phyloP scores from a whole-genome alignment of 2,329 filamentous ascomycete genomes.

The Mollisiaceae sp. region DNA sequence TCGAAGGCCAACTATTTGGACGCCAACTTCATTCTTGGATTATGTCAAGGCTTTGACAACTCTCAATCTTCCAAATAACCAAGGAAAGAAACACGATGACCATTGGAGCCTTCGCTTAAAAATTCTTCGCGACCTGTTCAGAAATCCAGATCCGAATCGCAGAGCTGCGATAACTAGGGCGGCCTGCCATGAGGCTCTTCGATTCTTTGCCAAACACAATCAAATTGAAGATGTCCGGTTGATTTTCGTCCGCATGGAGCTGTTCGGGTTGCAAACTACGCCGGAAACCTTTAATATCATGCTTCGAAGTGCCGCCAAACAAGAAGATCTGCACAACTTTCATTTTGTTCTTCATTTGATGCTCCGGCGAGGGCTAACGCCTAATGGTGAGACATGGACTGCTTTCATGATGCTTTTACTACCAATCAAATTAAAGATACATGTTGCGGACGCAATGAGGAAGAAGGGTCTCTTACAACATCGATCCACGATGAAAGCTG shows the following conservation, averaged over 20 bases:
- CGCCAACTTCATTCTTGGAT: constrained; percentile 45
- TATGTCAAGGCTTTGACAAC: constrained; percentile 47
- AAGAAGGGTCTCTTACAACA: constrained; percentile 32
- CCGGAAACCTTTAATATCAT: constrained; percentile 52
- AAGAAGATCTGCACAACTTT: constrained; percentile 47
- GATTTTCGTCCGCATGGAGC: constrained; percentile 45
- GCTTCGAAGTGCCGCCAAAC: constrained; percentile 45
- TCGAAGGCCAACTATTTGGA: constrained; percentile 36
- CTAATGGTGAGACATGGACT: constrained; percentile 50
- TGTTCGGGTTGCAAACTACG: constrained; percentile 41
- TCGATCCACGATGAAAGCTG: constrained; percentile 20
- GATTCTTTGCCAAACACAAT: constrained; percentile 45
- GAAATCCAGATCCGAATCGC: constrained; percentile 38
- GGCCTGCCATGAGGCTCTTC: constrained; percentile 48
- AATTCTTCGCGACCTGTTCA: constrained; percentile 43
- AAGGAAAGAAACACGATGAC: constrained; percentile 20
- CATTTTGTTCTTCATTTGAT: constrained; percentile 46
- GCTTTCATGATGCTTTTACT: constrained; percentile 42
- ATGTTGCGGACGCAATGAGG: constrained; percentile 34
- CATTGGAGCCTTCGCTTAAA: constrained; percentile 10
- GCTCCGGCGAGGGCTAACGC: constrained; percentile 44
- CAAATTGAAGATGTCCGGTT: constrained; percentile 41
- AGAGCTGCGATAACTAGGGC: constrained; percentile 44
- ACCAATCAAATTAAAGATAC: constrained; percentile 25
- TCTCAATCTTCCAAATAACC: constrained; percentile 31